Evolutionary conservation across 345 rosid genomes (phyloP), one percentile per base, ranked within the genome.

Genomic region (Moringa oleifera): DNA sequence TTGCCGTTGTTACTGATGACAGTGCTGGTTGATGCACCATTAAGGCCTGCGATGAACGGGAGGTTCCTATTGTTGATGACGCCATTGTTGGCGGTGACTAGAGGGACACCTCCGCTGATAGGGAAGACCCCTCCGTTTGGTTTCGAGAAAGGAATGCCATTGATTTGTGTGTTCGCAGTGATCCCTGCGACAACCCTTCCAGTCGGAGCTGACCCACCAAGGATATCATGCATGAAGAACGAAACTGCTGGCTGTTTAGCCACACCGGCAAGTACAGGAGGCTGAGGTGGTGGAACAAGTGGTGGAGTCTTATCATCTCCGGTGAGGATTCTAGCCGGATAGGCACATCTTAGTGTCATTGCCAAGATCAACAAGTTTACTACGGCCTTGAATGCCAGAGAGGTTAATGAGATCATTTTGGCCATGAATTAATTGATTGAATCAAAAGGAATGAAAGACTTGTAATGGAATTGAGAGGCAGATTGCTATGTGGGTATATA

Each of bases 151-250:
- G 85, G 88, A 62, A 80, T 66, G 24, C 76, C 77, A 47, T 64
- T 74, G 58, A 70, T 49, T 52, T 74, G 74, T 16, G 78, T 58
- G 22, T 67, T 65, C 20, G 88, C 75, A 18, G 76, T 71, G 37
- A 80, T 67, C 22, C 85, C 83, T 0, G 79, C 54, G 46, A 76
- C 83, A 17, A 68, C 71, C 52, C 80, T 57, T 25, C 64, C 69
- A 0, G 88, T 67, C 6, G 88, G 85, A 57, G 60, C 59, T 19
- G 80, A 58, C 53, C 83, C 88, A 20, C 85, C 82, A 12, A 81
- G 55, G 25, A 81, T 69, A 53, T 81, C 83, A 46, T 82, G 84
- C 84, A 82, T 81, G 55, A 58, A 84, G 76, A 84, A 84, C 10
- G 80, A 18, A 4, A 51, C 4, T 51, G 54, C 11, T 2, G 54